Base-by-base conservation (phyloP, 177 flowering plant species). In the Vitis hybrid region DNA sequence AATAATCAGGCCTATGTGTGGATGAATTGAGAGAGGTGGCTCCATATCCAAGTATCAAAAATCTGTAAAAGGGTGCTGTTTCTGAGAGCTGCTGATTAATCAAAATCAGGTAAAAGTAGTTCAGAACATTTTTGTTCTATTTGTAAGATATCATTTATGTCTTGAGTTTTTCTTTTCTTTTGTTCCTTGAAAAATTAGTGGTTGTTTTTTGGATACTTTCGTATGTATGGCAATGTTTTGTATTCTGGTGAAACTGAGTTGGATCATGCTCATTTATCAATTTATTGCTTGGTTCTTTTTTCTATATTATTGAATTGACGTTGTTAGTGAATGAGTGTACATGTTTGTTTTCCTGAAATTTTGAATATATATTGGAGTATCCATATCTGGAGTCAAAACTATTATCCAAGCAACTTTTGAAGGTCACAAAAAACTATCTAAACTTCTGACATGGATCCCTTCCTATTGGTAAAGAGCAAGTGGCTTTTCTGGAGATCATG, bases 1-100 rank as follows among this genome's bases (percentile, higher is more conserved):
- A 58, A 67, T 59, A 26, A 71, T 58, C 29, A 51, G 60, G 74
- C 72, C 18, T 49, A 18, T 58, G 68, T 67, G 73, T 70, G 56
- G 66, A 26, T 68, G 64, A 67, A 59, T 57, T 31, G 62, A 39
- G 72, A 26, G 53, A 51, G 45, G 45, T 7, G 45, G 57, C 50
- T 60, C 59, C 48, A 65, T 10, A 2, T 72, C 55, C 49, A 39
- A 39, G 45, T 39, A 39, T 39, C 45, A 21, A 45, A 50, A 39
- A 26, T 67, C 31, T 48, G 50, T 16, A n/a, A 10, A 26, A 60
- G 62, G 21, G 60, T 57, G 55, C n/a, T 48, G 39, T 60, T 68
- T 57, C 56, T 62, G 74, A 63, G 51, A 58, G 62, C 59, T 75
- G 69, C 45, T 56, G 63, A 60, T 70, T 65, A 57, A 39, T 39